Base-by-base conservation (phyloP, 2,329 filamentous ascomycete genomes). In the Sclerotinia glacialis region DNA sequence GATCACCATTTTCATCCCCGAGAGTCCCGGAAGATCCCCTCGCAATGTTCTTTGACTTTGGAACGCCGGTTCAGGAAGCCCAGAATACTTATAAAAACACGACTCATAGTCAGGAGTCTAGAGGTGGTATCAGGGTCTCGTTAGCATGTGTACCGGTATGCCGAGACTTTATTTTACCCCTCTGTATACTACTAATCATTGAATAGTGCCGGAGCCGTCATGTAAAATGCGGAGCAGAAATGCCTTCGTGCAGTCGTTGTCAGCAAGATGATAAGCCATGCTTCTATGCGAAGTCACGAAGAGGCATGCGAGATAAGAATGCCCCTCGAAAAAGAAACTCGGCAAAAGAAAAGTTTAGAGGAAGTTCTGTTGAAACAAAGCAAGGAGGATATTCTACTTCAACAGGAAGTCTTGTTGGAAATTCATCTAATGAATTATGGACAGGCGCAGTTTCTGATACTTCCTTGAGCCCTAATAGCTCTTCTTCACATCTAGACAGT, bases 271-370 rank as follows among this genome's bases (percentile, higher is more conserved):
- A 77, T 34, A 80, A 80, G 67, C 74, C 79, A 37, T 84, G 82
- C 66, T 78, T 77, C 67, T 83, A 83, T 72, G 77, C 80, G 26
- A 79, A 79, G 69, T 83, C 82, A 16, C 77, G 81, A 46, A 77
- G 82, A 70, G 81, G 82, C 16, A 79, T 74, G 72, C 69, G 72
- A 62, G 72, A 74, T 44, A 68, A 68, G 55, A 73, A 67, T 64
- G 67, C 69, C 9, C 66, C 69, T 42, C 65, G 67, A 40, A 74
- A 71, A 47, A 68, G 65, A 54, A 56, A 50, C 18, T 68, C 70
- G 4, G 46, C 66, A 34, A 67, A 66, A 60, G 65, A 68, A 52
- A 66, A 61, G 49, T 58, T 31, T 28, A 65, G 52, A 42, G 64
- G 44, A 5, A 69, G 62, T 50, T 65, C 67, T 42, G 52, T 34